Conservation (phyloP, 768 basidiomycete species). For the Bullera alba region DNA sequence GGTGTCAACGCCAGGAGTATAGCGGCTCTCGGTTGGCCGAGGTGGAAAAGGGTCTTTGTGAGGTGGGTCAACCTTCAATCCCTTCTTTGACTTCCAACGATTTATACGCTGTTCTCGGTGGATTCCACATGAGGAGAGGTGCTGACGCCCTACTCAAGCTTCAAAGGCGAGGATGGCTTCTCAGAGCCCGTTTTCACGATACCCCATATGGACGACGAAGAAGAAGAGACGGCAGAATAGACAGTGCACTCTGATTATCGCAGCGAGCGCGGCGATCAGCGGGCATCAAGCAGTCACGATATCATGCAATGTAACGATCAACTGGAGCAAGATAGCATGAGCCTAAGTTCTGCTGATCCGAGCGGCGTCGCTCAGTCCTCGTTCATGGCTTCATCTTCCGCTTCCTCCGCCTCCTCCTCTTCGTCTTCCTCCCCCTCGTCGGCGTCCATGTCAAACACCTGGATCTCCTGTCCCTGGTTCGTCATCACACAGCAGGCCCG, state of each 20-base stretch:
- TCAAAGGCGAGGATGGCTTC: slow-evolving; percentile 20
- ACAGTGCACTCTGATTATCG: too few species aligned
- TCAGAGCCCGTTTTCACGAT: slow-evolving; percentile 30
- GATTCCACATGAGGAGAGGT: slow-evolving; percentile 1
- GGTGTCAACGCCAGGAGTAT: slow-evolving; percentile 2
- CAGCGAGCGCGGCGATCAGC: too few species aligned
- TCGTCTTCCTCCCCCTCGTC: background rate
- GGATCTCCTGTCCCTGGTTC: background rate
- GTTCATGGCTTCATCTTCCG: too few species aligned
- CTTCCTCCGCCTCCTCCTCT: background rate
- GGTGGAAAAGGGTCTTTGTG: slow-evolving; percentile 33
- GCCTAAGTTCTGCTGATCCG: too few species aligned
- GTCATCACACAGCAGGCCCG: background rate
- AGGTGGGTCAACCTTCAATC: slow-evolving; percentile 17
- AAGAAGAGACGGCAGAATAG: too few species aligned
- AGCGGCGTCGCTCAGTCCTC: too few species aligned
- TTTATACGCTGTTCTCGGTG: background rate
- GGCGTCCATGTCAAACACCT: slow-evolving; percentile 1
- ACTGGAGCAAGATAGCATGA: too few species aligned
- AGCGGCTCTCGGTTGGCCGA: slow-evolving; percentile 21
- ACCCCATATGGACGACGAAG: slow-evolving; percentile 35
- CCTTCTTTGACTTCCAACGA: background rate
- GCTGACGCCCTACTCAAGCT: slow-evolving; percentile 4
- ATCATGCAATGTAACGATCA: too few species aligned
- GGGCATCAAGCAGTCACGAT: too few species aligned